Evolutionary conservation across 495 filamentous ascomycete species (phyloP).

Genomic region (Talaromyces borbonicus): DNA sequence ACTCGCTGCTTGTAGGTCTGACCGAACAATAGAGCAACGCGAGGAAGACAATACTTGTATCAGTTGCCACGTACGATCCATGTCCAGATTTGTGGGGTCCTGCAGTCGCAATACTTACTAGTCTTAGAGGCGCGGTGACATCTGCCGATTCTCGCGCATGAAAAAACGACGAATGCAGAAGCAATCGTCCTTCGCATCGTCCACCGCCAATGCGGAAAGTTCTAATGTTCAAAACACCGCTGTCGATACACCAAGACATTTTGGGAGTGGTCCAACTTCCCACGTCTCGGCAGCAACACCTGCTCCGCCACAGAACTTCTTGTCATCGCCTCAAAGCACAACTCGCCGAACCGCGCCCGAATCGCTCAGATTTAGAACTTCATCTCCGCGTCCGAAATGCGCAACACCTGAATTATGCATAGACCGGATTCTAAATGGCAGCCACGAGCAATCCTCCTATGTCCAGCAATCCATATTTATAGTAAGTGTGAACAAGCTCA

Average conservation of each 20-base stretch:
- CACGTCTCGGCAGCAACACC: background rate
- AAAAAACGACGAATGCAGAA: background rate
- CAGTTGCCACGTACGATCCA: background rate
- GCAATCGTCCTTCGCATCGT: background rate
- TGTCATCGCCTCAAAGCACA: background rate
- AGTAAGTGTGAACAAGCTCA: background rate
- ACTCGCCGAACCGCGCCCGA: background rate
- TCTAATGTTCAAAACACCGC: background rate
- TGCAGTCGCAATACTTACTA: background rate
- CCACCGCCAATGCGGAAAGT: background rate
- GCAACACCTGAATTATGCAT: background rate
- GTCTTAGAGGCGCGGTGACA: background rate
- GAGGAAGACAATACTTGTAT: background rate
- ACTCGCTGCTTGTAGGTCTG: background rate
- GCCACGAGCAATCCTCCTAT: background rate
- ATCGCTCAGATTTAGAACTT: background rate
- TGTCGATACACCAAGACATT: background rate
- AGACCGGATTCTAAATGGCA: background rate
- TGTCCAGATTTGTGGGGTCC: background rate
- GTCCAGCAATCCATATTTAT: background rate
- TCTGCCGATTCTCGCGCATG: background rate
- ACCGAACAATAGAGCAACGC: background rate
- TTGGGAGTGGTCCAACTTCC: background rate
- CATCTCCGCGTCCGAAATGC: background rate
- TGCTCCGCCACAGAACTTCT: background rate